Evolutionary conservation across 75 land plant genomes (phyloP), one percentile per base, ranked within the genome.

Genomic region (Gnetum montanum): DNA sequence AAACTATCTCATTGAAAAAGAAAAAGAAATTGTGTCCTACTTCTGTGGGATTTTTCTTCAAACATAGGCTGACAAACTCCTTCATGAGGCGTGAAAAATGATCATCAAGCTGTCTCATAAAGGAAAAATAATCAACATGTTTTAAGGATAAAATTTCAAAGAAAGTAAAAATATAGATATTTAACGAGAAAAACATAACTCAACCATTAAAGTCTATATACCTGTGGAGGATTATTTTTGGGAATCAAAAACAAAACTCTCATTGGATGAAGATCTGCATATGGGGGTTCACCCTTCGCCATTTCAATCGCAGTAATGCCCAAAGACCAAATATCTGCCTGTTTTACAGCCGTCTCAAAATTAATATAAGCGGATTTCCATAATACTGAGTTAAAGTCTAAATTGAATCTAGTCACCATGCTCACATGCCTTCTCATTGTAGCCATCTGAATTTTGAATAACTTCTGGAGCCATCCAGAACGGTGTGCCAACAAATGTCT

Each of bases 381-480:
- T n/a, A n/a, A n/a, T n/a, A n/a, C n/a, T n/a, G n/a, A n/a, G n/a
- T n/a, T n/a, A n/a, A n/a, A 45, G 3, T 46, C 16, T 15, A 15
- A 0, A 31, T 18, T 50, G 19, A 27, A 51, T 22, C 24, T 34
- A 41, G 25, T 28, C 20, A 18, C 31, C 15, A 22, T 27, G 34
- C 15, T 45, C 8, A 20, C 46, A 10, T 75, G 83, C 99, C 92
- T 95, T 95, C 63, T 95, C 99, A 81, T 95, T 95, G 66, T 95
- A 95, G 27, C 99, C 99, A 31, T 95, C 99, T 58, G 90, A 72
- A 60, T 87, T 95, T 53, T 95, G 97, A 60, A 95, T 95, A 37
- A 95, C 99, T 65, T 95, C 99, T 37, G 99, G 99, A 24, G 99
- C 99, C 99, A 95, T 95, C 99, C 99, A 95, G 60, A 95, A 95